Evolutionary conservation across 2,329 filamentous ascomycete species (phyloP).

Genomic region (Botrytis porri): DNA sequence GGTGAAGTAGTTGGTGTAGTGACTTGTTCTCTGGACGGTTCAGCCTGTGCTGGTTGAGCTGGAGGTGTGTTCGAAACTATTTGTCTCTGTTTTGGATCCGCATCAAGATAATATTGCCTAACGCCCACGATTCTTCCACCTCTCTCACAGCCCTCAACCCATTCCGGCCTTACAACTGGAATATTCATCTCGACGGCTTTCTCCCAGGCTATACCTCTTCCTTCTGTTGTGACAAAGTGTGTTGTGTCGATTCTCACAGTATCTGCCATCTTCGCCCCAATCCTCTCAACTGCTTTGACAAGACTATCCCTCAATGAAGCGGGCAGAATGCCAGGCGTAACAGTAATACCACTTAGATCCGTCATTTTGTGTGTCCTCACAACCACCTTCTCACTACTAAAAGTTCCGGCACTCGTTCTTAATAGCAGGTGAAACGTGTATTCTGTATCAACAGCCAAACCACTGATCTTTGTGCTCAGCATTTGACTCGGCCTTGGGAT

Average conservation of each 20-base stretch:
- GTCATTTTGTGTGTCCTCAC: constrained; percentile 99
- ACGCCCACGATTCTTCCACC: constrained; percentile 92
- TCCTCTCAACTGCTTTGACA: constrained; percentile 72
- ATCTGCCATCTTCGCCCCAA: constrained; percentile 89
- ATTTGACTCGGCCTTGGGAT: constrained; percentile 86
- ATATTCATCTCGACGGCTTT: constrained; percentile 98
- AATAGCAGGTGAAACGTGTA: constrained; percentile 93
- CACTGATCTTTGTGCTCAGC: constrained; percentile 94
- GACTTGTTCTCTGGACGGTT: constrained; percentile 26
- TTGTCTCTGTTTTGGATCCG: constrained; percentile 49
- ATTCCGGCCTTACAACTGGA: constrained; percentile 92
- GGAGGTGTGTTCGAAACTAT: constrained; percentile 27
- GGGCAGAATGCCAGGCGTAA: constrained; percentile 85
- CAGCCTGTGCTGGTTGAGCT: constrained; percentile 23
- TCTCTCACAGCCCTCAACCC: constrained; percentile 94
- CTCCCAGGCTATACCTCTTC: constrained; percentile 86
- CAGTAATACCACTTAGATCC: constrained; percentile 89
- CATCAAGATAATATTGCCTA: constrained; percentile 93
- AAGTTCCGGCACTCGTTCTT: constrained; percentile 85
- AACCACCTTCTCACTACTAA: constrained; percentile 74
- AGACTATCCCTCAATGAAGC: constrained; percentile 69
- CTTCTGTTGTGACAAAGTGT: constrained; percentile 96
- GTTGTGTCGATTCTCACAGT: constrained; percentile 94
- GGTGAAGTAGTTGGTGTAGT: constrained; percentile 26
- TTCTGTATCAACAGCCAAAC: constrained; percentile 92